phyloP scores from a whole-genome alignment of 495 filamentous ascomycete species.

The Xylaria bambusicola region DNA sequence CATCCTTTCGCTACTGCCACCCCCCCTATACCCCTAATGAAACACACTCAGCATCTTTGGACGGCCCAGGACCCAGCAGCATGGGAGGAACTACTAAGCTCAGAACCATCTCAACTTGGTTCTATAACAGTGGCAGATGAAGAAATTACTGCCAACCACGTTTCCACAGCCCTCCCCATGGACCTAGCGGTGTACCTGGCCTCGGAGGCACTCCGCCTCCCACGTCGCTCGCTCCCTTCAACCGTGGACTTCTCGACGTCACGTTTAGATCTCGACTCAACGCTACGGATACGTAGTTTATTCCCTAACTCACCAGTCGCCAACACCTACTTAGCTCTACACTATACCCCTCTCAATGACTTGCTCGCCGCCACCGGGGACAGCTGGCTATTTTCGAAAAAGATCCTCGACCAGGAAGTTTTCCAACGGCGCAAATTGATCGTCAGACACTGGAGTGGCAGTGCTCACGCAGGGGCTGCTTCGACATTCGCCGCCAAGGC shows the following conservation, averaged over 20 bases:
- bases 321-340: constrained; percentile 50
- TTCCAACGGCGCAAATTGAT: constrained; percentile 43
- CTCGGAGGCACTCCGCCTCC: constrained; percentile 41
- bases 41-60: constrained; percentile 42
- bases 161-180: constrained; percentile 27
- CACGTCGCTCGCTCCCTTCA: constrained; percentile 32
- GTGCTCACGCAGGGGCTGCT: constrained; percentile 20
- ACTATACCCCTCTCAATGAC: constrained; percentile 50
- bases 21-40: constrained; percentile 41
- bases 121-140: constrained; percentile 30
- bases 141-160: constrained; percentile 33
- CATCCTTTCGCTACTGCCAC: constrained; percentile 27
- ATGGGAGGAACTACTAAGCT: constrained; percentile 34
- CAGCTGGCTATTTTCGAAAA: constrained; percentile 50
- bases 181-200: constrained; percentile 43
- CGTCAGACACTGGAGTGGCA: constrained; percentile 39
- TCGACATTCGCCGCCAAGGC: constrained; percentile 32
- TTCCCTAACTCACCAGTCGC: constrained; percentile 42
- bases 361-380: constrained; percentile 51
- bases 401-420: constrained; percentile 36
- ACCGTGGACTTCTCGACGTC: constrained; percentile 33
- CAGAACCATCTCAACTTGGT: constrained; percentile 29
- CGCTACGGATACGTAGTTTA: constrained; percentile 38
- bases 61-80: constrained; percentile 36
- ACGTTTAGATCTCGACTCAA: constrained; percentile 30